Evolutionary conservation across 2,329 filamentous ascomycete genomes (phyloP), one percentile per base, ranked within the genome.

Genomic region (Colletotrichum sp.): DNA sequence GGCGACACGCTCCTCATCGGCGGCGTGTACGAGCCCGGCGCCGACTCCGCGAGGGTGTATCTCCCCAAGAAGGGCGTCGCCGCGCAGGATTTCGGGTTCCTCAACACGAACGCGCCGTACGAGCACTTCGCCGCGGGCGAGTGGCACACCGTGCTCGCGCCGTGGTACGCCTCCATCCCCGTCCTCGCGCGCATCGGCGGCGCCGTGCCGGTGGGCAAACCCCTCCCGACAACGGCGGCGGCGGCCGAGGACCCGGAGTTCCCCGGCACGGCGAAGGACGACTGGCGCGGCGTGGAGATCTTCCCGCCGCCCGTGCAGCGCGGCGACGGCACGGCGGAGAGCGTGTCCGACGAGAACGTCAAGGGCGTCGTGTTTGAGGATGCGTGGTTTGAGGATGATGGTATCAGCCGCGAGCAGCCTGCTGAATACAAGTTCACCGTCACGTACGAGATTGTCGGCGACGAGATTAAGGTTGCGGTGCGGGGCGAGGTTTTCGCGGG

Each of bases 1-100:
- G 93, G 93, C 13, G 91, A 94, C 70, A 86, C 89, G 0, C 83
- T 95, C 10, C 86, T 95, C 1, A 85, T 95, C 9, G 92, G 92
- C 3, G 93, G 93, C 6, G 92, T 95, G 0, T 95, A 93, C 79
- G 89, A 92, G 78, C 85, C 92, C 0, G 91, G 90, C 5, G 85
- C 86, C 3, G 86, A 82, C 26, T 86, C 84, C 13, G 90, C 89
- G 0, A 87, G 84, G 13, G 84, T 95, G 10, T 95, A 95, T 78
- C 87, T 94, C 0, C 93, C 93, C 0, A 82, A 83, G 16, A 82
- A 89, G 0, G 92, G 91, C 1, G 83, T 80, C 1, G 69, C 38
- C 84, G 10, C n/a, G 1, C 43, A 84, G 1, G 89, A 91, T 30
- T 86, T 87, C 7, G 91, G 92, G 0, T 94, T 89, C 81, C 78